Evolutionary conservation across 495 filamentous ascomycete genomes (phyloP).

Genomic region (Penicillium longicatenatum): DNA sequence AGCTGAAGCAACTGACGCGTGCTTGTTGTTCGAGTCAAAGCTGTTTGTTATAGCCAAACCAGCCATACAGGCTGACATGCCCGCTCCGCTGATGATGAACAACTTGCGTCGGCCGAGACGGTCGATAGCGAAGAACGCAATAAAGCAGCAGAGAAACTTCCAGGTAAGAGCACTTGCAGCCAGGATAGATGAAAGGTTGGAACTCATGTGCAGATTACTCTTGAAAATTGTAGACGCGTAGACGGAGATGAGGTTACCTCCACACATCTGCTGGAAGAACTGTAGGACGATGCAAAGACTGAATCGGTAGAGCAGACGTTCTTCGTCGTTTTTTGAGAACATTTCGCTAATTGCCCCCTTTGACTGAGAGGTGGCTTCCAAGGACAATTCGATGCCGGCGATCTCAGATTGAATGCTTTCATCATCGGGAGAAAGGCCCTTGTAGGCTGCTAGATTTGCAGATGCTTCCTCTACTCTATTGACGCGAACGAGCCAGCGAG

Average conservation of each 20-base stretch:
- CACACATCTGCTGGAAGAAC: conserved; percentile 38
- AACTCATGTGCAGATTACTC: conserved; percentile 23
- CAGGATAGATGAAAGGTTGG: conserved; percentile 23
- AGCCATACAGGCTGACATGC: conserved; percentile 45
- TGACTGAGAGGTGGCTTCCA: conserved; percentile 29
- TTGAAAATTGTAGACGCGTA: conserved; percentile 34
- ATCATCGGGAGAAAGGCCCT: conserved; percentile 23
- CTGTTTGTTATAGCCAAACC: too few relatives aligned
- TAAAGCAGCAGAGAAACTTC: conserved; percentile 41
- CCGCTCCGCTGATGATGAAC: conserved; percentile 48
- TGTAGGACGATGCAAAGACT: conserved; percentile 37
- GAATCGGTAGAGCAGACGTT: conserved; percentile 31
- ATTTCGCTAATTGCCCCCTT: conserved; percentile 20
- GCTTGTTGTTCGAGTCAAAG: too few relatives aligned
- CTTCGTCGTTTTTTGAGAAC: conserved; percentile 27
- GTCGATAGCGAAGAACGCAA: conserved; percentile 53
- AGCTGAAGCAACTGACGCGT: too few relatives aligned
- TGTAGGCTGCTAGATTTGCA: conserved; percentile 30
- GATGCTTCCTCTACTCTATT: conserved; percentile 56
- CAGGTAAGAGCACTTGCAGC: conserved; percentile 40
- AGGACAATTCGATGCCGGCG: conserved; percentile 34
- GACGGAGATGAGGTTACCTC: conserved; percentile 30
- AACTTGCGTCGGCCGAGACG: conserved; percentile 48
- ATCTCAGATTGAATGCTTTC: conserved; percentile 33
- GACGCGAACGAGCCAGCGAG: conserved; percentile 58